Percentiles rank a stretch among this genome's conserved stretches.
These are phyloP conservation scores for Boletus rubescentipes DNA, from an alignment of 768 basidiomycete genomes.

Conservation along the genomic window DNA sequence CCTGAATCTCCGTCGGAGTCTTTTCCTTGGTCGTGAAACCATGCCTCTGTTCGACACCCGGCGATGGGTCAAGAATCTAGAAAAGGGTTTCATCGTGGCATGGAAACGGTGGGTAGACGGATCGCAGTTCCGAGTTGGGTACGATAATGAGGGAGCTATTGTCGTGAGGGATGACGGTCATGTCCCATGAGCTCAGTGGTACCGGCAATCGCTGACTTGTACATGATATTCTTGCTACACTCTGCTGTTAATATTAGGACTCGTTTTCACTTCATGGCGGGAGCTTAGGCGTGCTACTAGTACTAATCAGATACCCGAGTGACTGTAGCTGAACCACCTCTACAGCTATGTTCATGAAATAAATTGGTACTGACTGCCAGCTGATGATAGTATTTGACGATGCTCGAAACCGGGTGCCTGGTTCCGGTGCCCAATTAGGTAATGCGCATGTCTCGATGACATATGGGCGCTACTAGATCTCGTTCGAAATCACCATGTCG, in stretches of 20 bases:
- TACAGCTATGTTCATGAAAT: no score
- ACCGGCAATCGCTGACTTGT: background rate
- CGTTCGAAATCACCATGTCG: constrained; percentile 7
- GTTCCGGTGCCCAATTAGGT: no score
- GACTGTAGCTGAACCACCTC: no score
- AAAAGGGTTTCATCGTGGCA: constrained; percentile 42
- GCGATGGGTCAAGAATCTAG: constrained; percentile 47
- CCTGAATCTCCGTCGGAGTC: constrained; percentile 37
- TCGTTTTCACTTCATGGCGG: no score
- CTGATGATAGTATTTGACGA: no score
- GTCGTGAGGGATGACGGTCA: constrained; percentile 33
- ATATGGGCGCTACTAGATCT: background rate
- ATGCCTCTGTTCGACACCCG: constrained; percentile 50
- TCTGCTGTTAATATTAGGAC: background rate
- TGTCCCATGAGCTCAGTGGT: background rate
- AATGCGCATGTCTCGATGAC: no score
- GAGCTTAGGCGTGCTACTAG: no score
- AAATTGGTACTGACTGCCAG: no score
- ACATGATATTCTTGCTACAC: background rate
- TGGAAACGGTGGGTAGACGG: constrained; percentile 52
- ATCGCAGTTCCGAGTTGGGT: constrained; percentile 31
- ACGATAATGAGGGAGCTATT: constrained; percentile 33
- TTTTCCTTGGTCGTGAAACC: constrained; percentile 41
- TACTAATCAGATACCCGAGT: no score
- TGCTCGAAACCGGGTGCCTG: no score